Conservation (phyloP, 2,329 filamentous ascomycete genomes). For the Colletotrichum sp. region DNA sequence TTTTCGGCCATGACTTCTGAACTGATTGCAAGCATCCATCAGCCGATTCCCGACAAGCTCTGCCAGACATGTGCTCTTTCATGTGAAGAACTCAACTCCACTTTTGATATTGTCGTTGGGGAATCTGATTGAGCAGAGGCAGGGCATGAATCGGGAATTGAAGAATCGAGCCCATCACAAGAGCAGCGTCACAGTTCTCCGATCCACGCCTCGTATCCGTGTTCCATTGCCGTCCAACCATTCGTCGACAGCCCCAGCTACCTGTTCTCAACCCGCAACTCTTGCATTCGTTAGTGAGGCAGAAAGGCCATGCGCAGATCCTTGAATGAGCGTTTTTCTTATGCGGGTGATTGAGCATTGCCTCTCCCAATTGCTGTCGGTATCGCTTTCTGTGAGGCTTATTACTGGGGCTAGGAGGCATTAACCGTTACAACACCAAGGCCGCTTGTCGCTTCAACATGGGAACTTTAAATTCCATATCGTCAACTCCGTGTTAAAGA, state of each 20-base stretch:
- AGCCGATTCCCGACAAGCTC: conserved; percentile 13
- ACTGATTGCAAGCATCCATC: conserved; percentile 8
- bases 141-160: not conserved
- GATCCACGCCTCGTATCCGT: conserved; percentile 15
- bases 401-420: not conserved
- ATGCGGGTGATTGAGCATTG: not conserved
- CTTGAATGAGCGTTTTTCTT: not conserved
- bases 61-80: conserved; percentile 3
- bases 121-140: conserved; percentile 7
- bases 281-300: not conserved
- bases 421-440: not conserved
- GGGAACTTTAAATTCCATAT: not conserved
- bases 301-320: not conserved
- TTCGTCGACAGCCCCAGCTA: not conserved
- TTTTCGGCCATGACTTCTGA: not conserved
- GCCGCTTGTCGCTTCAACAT: not conserved
- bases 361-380: not conserved
- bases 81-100: conserved; percentile 18
- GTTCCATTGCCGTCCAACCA: conserved; percentile 1
- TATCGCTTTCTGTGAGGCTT: not conserved
- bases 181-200: not conserved
- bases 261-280: not conserved
- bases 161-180: not conserved
- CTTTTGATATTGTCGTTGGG: conserved; percentile 17
- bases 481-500: not conserved